Evolutionary conservation across 2,329 filamentous ascomycete species (phyloP).

Genomic region (Diplodia sapinea): DNA sequence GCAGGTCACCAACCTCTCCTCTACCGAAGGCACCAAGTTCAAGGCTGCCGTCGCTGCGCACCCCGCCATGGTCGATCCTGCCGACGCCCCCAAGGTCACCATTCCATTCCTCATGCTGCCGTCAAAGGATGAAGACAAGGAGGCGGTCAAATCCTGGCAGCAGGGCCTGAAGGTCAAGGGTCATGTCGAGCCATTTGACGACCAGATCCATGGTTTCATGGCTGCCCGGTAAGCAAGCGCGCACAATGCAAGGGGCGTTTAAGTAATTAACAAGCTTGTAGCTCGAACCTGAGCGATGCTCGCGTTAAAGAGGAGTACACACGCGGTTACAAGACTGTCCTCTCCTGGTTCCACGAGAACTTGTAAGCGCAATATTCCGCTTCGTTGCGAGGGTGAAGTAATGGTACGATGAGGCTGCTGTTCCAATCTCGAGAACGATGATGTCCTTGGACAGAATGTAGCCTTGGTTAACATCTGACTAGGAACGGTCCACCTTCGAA

Average conservation of each 20-base stretch:
- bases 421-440: background rate
- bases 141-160: constrained; percentile 58
- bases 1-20: constrained; percentile 63
- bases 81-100: constrained; percentile 61
- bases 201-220: constrained; percentile 56
- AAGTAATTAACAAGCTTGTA: constrained; percentile 23
- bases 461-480: background rate
- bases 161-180: constrained; percentile 55
- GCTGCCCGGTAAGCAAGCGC: constrained; percentile 43
- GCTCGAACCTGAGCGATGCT: constrained; percentile 54
- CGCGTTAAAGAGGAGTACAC: constrained; percentile 58
- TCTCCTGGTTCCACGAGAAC: constrained; percentile 60
- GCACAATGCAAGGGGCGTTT: background rate
- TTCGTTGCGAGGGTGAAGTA: constrained; percentile 15
- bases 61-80: constrained; percentile 66
- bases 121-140: constrained; percentile 61
- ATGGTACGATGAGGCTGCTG: constrained; percentile 7
- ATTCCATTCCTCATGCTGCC: constrained; percentile 65
- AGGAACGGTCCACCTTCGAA: constrained; percentile 2
- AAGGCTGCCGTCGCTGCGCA: constrained; percentile 63
- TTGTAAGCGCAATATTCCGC: constrained; percentile 50
- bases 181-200: constrained; percentile 55
- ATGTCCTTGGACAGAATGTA: too few species aligned
- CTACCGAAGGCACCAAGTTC: constrained; percentile 59
- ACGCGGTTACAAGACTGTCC: constrained; percentile 55